phyloP scores from a whole-genome alignment of 768 basidiomycete species.

The Pisolithus albus region DNA sequence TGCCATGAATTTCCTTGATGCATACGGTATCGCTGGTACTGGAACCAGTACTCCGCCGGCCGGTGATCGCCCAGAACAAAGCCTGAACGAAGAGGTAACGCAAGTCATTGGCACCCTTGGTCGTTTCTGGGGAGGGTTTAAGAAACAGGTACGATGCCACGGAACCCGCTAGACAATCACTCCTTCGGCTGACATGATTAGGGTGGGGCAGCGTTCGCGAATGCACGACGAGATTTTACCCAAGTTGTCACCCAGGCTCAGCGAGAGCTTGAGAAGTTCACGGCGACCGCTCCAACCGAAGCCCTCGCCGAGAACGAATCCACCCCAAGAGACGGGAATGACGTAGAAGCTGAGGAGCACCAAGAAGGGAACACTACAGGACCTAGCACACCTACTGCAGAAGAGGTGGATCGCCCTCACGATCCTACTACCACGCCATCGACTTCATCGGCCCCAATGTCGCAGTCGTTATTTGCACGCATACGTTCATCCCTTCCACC shows the following conservation, averaged over 20 bases:
- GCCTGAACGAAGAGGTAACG: conserved; percentile 79
- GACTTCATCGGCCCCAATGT: conserved; percentile 15
- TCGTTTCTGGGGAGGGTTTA: conserved; percentile 86
- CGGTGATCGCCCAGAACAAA: conserved; percentile 39
- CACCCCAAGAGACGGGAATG: conserved; percentile 2
- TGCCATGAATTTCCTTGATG: conserved; percentile 69
- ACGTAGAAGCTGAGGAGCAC: conserved; percentile 7
- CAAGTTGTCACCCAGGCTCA: conserved; percentile 76
- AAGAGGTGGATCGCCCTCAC: conserved; percentile 9
- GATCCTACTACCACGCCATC: conserved; percentile 9
- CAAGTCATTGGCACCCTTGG: conserved; percentile 86
- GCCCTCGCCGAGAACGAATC: conserved; percentile 6
- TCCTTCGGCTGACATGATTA: conserved; percentile 17
- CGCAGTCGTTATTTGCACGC: conserved; percentile 54
- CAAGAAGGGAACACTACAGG: conserved; percentile 21
- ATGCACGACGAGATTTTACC: conserved; percentile 65
- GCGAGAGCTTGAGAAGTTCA: conserved; percentile 61
- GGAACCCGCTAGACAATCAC: neutral
- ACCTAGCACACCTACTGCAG: conserved; percentile 22
- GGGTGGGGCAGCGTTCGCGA: conserved; percentile 65
- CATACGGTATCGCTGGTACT: conserved; percentile 47
- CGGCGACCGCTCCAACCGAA: conserved; percentile 22
- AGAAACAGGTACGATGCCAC: conserved; percentile 64
- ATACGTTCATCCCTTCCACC: conserved; percentile 72
- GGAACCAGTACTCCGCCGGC: conserved; percentile 43